Evolutionary conservation across 305 asterid species (phyloP).

Genomic region (Rubia occidens): DNA sequence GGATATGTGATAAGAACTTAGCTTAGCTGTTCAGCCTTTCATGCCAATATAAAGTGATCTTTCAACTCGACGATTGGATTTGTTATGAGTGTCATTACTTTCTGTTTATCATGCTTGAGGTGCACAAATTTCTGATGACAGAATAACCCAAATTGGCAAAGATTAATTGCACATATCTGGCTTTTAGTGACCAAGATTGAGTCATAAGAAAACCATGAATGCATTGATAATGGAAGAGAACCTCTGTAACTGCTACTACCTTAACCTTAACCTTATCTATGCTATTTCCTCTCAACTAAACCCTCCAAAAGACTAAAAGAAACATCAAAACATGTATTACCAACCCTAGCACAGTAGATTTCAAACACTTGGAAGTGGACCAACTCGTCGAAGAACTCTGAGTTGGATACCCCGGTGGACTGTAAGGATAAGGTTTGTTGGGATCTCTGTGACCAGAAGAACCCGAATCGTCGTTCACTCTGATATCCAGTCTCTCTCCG

Average conservation of each 20-base stretch:
- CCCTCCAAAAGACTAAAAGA: neutral
- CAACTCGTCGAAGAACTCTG: neutral
- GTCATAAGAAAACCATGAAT: neutral
- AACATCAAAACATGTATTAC: neutral
- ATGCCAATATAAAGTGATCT: neutral
- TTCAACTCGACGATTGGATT: neutral
- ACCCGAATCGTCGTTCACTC: neutral
- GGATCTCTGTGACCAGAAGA: no score
- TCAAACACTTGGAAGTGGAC: neutral
- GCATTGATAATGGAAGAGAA: neutral
- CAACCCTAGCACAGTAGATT: neutral
- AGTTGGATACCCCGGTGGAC: neutral
- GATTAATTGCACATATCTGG: neutral
- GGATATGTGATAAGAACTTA: neutral
- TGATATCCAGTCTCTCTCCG: slow-evolving; percentile 1
- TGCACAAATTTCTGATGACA: neutral
- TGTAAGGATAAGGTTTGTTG: no score
- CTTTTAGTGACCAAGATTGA: neutral
- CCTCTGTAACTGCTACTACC: neutral
- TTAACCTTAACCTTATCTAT: neutral
- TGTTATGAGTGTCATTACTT: neutral
- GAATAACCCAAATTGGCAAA: neutral
- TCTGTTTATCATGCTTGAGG: neutral
- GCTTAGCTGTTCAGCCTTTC: neutral
- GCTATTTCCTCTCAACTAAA: neutral